Percentiles rank a stretch among this genome's conserved stretches.
phyloP scores from a whole-genome alignment of 179 eudicot genomes.

The Drosera spatulata region DNA sequence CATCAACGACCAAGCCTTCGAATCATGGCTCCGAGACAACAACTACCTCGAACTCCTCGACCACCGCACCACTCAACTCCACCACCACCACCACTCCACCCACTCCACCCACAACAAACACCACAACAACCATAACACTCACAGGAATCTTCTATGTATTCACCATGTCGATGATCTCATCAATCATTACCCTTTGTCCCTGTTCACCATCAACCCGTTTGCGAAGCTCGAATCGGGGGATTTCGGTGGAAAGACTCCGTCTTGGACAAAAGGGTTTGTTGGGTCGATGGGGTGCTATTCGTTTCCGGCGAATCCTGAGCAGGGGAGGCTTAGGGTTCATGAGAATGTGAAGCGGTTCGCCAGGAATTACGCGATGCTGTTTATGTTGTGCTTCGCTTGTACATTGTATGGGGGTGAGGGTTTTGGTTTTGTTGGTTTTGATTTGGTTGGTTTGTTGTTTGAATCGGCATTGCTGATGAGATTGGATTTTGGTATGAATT shows the following conservation, averaged over 20 bases:
- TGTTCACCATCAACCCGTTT: constrained; percentile 68
- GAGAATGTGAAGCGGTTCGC: constrained; percentile 89
- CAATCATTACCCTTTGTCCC: constrained; percentile 46
- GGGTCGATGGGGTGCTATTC: constrained; percentile 55
- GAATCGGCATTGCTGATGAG: too few species aligned
- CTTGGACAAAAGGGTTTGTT: constrained; percentile 62
- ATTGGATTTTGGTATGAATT: too few species aligned
- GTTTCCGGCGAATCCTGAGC: constrained; percentile 56
- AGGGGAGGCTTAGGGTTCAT: constrained; percentile 65
- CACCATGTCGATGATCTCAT: constrained; percentile 29
- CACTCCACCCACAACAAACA: constrained; percentile 13
- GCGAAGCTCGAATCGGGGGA: constrained; percentile 57
- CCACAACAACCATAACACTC: constrained; percentile 19
- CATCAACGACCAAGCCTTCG: constrained; percentile 80
- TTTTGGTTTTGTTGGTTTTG: too few species aligned
- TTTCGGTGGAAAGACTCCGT: constrained; percentile 37
- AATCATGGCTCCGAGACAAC: constrained; percentile 90
- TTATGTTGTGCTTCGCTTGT: constrained; percentile 66
- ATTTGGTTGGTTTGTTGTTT: too few species aligned
- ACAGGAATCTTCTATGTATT: constrained; percentile 16
- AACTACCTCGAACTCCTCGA: constrained; percentile 87
- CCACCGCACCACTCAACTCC: constrained; percentile 79
- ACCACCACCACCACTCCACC: constrained; percentile 12
- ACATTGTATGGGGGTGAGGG: constrained; percentile 41
- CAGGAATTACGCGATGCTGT: constrained; percentile 51